A percentile compares a stretch with the other conserved stretches of the same genome.
These are phyloP conservation scores for Melampsora americana DNA, from an alignment of 1,284 basidiomycete species.

Conservation along the genomic window DNA sequence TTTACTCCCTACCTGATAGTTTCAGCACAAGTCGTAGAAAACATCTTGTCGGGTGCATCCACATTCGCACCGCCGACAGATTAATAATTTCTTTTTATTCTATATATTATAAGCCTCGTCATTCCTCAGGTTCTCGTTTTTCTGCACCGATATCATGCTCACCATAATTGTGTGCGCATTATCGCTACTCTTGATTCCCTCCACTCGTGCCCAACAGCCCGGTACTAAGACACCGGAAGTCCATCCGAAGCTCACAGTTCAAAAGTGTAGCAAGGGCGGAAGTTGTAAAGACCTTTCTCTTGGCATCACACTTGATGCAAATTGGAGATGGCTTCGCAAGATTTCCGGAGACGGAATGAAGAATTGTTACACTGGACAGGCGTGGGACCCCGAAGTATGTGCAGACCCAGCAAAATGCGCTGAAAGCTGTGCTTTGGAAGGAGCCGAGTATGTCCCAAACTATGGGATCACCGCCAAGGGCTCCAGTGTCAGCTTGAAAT, in stretches of 20 bases:
- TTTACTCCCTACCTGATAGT: no score
- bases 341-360: not conserved
- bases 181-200: not conserved
- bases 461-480: slow-evolving; percentile 22
- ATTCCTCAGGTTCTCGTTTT: no score
- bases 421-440: slow-evolving; percentile 29
- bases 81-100: no score
- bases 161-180: not conserved
- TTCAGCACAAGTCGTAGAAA: no score
- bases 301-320: slow-evolving; percentile 15
- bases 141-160: not conserved
- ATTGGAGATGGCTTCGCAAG: slow-evolving; percentile 26
- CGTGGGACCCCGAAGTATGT: slow-evolving; percentile 12
- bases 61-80: no score
- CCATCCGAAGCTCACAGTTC: not conserved
- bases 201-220: slow-evolving; percentile 10
- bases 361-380: slow-evolving; percentile 33
- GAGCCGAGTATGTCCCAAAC: slow-evolving; percentile 19
- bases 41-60: no score
- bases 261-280: not conserved
- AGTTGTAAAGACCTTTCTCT: not conserved
- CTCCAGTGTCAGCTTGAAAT: slow-evolving; percentile 3
- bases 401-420: not conserved
- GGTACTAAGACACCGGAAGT: slow-evolving; percentile 10
- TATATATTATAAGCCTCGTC: no score